Base-by-base conservation (phyloP, 768 basidiomycete species). In the Trametes coccinea region DNA sequence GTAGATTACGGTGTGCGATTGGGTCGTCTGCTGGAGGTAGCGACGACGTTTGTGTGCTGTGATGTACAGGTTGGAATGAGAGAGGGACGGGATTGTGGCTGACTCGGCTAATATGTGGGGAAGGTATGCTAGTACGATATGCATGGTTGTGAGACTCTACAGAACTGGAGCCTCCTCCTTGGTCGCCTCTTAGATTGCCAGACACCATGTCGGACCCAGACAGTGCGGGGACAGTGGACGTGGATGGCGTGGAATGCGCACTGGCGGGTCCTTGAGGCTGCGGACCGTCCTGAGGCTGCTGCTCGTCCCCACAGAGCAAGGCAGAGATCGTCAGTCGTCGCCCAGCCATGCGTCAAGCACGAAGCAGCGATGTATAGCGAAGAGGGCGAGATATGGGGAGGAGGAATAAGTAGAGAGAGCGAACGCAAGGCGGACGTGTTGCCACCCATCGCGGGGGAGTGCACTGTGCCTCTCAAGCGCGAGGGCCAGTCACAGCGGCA, bases 281-380 rank as follows among this genome's bases (percentile, higher is more conserved):
- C 34, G 34, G 34, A 11, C 34, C 11, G 31, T 60, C 60, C n/a
- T 59, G 50, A 31, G 57, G 34, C 33, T 64, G 69, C 63, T 79
- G 69, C 63, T 79, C 74, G 70, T 84, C 82, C 67, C 80, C 76
- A 69, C 87, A 90, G 33, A 91, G 81, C 41, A 92, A 82, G 7
- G 88, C 89, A 13, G 88, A 87, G 27, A 92, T 92, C 69, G 86
- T 86, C 70, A 92, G 86, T 53, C 89, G 80, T 55, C 88, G 80
- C 30, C 87, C 84, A 49, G 80, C 79, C 86, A 88, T 89, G 69
- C 34, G 45, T 73, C 67, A 17, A 43, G 44, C n/a, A 29, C 13
- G 44, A 31, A 4, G 71, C 37, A 56, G 37, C n/a, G 14, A 37
- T 29, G 44, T n/a, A 14, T 30, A 16, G 39, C n/a, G 30, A 16